Evolutionary conservation across 371 early-diverging fungal species (phyloP).

Genomic region (Mortierella sp.): DNA sequence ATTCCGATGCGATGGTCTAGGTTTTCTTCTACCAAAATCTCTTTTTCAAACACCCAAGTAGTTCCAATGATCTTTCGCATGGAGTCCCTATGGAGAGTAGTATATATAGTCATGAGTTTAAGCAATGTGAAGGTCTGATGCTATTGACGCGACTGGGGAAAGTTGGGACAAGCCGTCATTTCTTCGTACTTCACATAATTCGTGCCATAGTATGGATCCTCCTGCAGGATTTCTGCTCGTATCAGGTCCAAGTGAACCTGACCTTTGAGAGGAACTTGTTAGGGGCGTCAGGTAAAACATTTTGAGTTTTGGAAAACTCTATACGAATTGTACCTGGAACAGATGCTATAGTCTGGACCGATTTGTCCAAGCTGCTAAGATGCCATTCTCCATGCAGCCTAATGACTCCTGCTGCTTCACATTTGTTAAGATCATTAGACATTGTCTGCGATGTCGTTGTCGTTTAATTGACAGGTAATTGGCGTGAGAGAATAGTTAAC

Average conservation of each 20-base stretch:
- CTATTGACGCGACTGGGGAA: not conserved
- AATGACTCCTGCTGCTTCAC: not conserved
- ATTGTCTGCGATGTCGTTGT: not conserved
- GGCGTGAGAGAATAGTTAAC: not conserved
- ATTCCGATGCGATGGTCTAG: constrained; percentile 3
- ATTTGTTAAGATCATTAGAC: not conserved
- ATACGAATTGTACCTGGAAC: constrained; percentile 35
- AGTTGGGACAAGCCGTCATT: not conserved
- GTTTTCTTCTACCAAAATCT: constrained; percentile 13
- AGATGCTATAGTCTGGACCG: constrained; percentile 14
- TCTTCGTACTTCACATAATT: constrained; percentile 47
- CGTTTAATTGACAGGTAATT: not conserved
- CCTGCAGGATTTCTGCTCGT: constrained; percentile 14
- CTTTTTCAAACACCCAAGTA: constrained; percentile 26
- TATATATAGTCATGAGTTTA: not conserved
- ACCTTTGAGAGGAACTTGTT: constrained; percentile 14
- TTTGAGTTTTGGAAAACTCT: not conserved
- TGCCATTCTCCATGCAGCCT: constrained; percentile 43
- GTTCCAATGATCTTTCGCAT: constrained; percentile 22
- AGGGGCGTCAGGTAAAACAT: not conserved
- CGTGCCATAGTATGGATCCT: constrained; percentile 40
- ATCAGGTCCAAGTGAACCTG: constrained; percentile 47
- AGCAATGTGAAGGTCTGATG: not conserved
- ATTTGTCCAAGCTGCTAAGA: constrained; percentile 18
- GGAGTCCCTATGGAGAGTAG: constrained; percentile 15